Percentiles rank a stretch among this genome's conserved stretches.
Conservation (phyloP, 176 grass and related monocot species). For the Oryza meyeriana region DNA sequence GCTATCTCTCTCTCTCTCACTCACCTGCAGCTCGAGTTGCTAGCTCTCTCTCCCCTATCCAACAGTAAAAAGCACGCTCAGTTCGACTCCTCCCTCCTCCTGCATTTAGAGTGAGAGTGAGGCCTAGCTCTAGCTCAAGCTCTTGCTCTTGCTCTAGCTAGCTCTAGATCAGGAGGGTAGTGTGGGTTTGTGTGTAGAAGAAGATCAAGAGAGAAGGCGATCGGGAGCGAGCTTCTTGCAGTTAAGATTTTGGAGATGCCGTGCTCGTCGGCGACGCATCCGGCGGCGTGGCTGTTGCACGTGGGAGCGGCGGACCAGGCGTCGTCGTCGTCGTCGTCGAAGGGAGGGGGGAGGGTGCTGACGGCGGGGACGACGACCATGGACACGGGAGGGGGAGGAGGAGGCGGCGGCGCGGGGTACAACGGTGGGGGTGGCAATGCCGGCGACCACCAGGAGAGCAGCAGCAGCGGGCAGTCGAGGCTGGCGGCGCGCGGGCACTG, state of each 20-base stretch:
- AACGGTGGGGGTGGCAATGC: conserved; percentile 25
- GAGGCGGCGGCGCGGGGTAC: conserved; percentile 32
- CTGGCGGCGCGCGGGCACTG: conserved; percentile 80
- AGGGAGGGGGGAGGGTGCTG: conserved; percentile 38
- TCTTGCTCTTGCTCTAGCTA: background rate
- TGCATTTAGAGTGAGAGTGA: background rate
- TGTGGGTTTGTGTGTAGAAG: background rate
- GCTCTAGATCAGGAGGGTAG: background rate
- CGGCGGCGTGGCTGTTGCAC: conserved; percentile 43
- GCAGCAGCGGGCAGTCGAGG: conserved; percentile 61
- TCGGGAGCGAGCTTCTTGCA: no score
- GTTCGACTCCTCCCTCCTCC: background rate
- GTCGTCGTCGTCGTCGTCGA: conserved; percentile 56
- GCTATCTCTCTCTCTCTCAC: background rate
- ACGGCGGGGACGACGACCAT: conserved; percentile 38
- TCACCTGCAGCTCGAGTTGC: background rate
- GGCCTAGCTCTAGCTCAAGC: background rate
- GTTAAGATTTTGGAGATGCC: conserved; percentile 16
- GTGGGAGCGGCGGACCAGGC: conserved; percentile 28
- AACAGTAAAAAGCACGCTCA: conserved; percentile 42
- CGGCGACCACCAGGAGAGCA: conserved; percentile 45
- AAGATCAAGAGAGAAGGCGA: no score
- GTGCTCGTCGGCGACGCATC: conserved; percentile 30
- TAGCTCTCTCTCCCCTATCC: conserved; percentile 28
- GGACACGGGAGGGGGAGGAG: conserved; percentile 36